These are phyloP conservation scores for Tetraselmis striata DNA, from an alignment of 139 green algal species.

Conservation along the genomic window DNA sequence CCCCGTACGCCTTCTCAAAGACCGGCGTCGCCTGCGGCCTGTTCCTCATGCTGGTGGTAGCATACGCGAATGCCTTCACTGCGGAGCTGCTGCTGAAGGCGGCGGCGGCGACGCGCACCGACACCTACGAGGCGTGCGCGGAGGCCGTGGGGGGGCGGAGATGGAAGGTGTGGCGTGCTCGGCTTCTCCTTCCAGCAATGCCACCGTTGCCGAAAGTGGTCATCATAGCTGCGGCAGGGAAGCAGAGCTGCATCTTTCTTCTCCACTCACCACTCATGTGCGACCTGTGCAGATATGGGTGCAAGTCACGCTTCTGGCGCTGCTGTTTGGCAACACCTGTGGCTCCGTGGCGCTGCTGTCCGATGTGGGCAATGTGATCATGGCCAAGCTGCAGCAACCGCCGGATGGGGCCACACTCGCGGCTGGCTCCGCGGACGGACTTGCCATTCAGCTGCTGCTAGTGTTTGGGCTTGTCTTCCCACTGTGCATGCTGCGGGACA, in stretches of 20 bases:
- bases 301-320: conserved; percentile 55
- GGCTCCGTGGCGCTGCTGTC: conserved; percentile 69
- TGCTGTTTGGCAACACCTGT: conserved; percentile 71
- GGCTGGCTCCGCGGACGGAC: too few relatives aligned
- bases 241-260: too few relatives aligned
- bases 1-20: conserved; percentile 66
- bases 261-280: too few relatives aligned
- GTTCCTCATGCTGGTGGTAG: conserved; percentile 46
- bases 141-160: conserved; percentile 40
- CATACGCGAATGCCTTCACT: conserved; percentile 51
- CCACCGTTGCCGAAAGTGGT: too few relatives aligned
- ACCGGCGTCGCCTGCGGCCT: conserved; percentile 50
- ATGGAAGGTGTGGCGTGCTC: conserved; percentile 31
- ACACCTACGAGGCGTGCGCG: conserved; percentile 58
- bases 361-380: conserved; percentile 44
- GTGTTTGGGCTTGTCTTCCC: conserved; percentile 44
- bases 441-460: neutral
- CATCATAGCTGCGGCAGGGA: too few relatives aligned
- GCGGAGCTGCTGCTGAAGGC: conserved; percentile 55
- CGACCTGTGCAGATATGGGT: conserved; percentile 46
- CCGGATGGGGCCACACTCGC: neutral
- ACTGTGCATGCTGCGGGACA: conserved; percentile 58
- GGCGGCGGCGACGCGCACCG: conserved; percentile 29
- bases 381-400: conserved; percentile 26
- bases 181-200: neutral